Base-by-base conservation (phyloP, 2,329 filamentous ascomycete species). In the Piedraia hortae region DNA sequence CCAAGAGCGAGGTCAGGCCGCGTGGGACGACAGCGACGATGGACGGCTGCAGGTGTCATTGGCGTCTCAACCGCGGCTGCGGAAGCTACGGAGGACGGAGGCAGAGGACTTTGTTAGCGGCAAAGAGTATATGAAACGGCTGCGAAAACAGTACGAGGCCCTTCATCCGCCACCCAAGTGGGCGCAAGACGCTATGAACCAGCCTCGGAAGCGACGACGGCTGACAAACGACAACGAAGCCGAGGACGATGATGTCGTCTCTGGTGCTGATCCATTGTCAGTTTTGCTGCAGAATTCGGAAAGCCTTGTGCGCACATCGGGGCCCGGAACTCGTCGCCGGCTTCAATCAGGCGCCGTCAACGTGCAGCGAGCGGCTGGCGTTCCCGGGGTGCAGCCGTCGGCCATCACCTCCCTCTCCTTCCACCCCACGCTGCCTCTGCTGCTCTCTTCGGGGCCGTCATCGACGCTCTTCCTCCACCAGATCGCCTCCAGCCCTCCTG, bases 1-100 rank as follows among this genome's bases (percentile, higher is more conserved):
- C 5, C 28, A 36, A 4, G 43, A 43, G 16, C 32, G 26, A 31
- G 50, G 57, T 18, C 51, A 53, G 10, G 56, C 68, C 3, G 73
- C 65, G 1, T 97, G 85, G 85, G 66, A 80, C 34, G 85, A 97
- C 42, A 93, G 80, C 44, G 85, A 97, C 36, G 85, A 97, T 39
- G 85, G 93, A 39, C 62, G 74, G 24, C 51, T 91, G 29, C 62
- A 65, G 4, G 59, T 97, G 21, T 93, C 82, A 8, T 56, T 97
- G 17, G 71, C 75, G 3, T 60, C 63, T 12, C 65, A 69, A 19
- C 61, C 65, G 21, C 61, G 73, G 31, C 45, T 91, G 39, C 63
- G 80, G 32, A 93, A 93, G 46, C 53, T 97, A 29, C 62, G 85
- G 28, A 54, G 66, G 22, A 68, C 64, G 2, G 77, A 82, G 38